A percentile compares a stretch with the other conserved stretches of the same genome.
Conservation (phyloP, 2,329 filamentous ascomycete species). For the Magnaporthales sp. region DNA sequence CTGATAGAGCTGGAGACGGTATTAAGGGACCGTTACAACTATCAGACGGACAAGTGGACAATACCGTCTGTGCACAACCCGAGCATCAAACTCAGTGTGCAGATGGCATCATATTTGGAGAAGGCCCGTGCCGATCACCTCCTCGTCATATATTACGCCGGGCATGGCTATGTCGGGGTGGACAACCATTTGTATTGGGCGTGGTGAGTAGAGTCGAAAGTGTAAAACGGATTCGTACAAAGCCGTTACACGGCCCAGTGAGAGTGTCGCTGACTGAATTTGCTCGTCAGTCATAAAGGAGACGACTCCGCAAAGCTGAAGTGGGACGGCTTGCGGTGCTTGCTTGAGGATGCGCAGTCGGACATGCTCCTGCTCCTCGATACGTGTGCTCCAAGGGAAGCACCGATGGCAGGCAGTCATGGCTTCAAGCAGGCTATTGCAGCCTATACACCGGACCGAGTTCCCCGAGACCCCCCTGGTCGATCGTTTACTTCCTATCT, state of each 20-base stretch:
- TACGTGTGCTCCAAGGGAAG: constrained; percentile 48
- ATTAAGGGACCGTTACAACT: constrained; percentile 52
- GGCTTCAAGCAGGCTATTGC: constrained; percentile 56
- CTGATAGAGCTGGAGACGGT: constrained; percentile 46
- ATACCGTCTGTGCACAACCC: constrained; percentile 53
- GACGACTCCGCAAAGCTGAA: constrained; percentile 53
- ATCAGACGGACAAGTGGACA: constrained; percentile 49
- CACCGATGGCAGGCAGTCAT: constrained; percentile 38
- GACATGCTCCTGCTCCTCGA: constrained; percentile 56
- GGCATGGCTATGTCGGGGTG: constrained; percentile 47
- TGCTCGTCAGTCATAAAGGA: constrained; percentile 37
- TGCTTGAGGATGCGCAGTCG: constrained; percentile 54
- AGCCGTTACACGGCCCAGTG: background rate
- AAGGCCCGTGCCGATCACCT: constrained; percentile 49
- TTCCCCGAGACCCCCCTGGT: constrained; percentile 31
- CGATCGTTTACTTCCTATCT: constrained; percentile 51
- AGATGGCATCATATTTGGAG: constrained; percentile 52
- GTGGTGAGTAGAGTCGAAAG: constrained; percentile 39
- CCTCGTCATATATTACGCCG: constrained; percentile 56
- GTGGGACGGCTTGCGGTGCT: constrained; percentile 53
- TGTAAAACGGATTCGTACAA: background rate
- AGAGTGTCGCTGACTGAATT: constrained; percentile 10
- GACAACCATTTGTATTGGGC: constrained; percentile 60
- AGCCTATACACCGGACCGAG: constrained; percentile 46
- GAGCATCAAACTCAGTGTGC: constrained; percentile 51